These are phyloP conservation scores for Naumovozyma castellii DNA, from an alignment of 805 yeast species.

Conservation along the genomic window DNA sequence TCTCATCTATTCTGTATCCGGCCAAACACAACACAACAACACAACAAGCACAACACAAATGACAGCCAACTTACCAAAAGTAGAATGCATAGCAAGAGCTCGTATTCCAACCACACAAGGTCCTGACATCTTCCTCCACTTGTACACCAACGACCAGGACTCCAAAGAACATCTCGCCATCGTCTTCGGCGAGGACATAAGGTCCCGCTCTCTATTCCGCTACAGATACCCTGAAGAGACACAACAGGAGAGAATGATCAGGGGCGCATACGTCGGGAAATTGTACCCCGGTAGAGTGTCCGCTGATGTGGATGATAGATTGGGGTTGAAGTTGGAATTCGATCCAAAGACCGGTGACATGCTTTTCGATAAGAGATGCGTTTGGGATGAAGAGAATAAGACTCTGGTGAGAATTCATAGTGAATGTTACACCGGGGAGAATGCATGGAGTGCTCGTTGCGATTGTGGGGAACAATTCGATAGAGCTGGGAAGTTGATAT, in stretches of 20 bases:
- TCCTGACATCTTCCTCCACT: constrained; percentile 84
- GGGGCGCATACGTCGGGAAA: constrained; percentile 93
- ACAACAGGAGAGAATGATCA: constrained; percentile 91
- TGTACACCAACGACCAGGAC: constrained; percentile 79
- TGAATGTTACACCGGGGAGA: constrained; percentile 98
- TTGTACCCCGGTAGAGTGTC: constrained; percentile 73
- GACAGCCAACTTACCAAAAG: constrained; percentile 46
- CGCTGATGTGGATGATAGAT: constrained; percentile 53
- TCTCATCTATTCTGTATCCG: too few relatives aligned
- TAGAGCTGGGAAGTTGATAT: constrained; percentile 90
- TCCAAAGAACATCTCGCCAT: constrained; percentile 93
- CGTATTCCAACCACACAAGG: constrained; percentile 94
- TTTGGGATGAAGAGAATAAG: constrained; percentile 26
- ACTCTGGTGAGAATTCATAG: constrained; percentile 85
- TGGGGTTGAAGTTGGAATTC: constrained; percentile 33
- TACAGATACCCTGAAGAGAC: constrained; percentile 53
- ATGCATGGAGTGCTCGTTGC: constrained; percentile 98
- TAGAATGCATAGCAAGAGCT: constrained; percentile 85
- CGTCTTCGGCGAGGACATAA: constrained; percentile 86
- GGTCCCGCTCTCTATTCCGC: constrained; percentile 64
- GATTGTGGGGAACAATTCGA: constrained; percentile 99
- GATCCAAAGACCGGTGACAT: constrained; percentile 32
- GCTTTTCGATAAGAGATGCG: constrained; percentile 10
- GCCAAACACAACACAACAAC: neutral
- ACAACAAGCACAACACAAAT: constrained; percentile 4